Conservation (phyloP, 2,329 filamentous ascomycete species). For the Penicillium expansum region DNA sequence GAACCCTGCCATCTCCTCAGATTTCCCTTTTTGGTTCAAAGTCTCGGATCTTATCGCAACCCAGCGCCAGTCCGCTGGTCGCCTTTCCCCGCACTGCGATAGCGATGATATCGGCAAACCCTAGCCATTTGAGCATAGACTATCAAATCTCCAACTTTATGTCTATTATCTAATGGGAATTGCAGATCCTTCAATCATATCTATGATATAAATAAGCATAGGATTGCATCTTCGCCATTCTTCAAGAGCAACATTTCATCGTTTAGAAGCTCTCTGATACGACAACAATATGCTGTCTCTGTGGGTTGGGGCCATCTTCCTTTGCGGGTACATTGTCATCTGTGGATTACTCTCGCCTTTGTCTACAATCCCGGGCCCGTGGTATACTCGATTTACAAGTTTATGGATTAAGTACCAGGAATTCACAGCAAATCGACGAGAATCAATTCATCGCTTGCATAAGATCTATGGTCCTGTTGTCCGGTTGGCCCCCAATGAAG, state of each 20-base stretch:
- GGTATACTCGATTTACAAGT: slow-evolving; percentile 30
- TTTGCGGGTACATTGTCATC: slow-evolving; percentile 11
- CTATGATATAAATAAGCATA: slow-evolving; percentile 7
- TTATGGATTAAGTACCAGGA: slow-evolving; percentile 33
- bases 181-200: not conserved
- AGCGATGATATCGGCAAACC: slow-evolving; percentile 6
- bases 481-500: slow-evolving; percentile 31
- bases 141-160: not conserved
- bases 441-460: slow-evolving; percentile 31
- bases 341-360: slow-evolving; percentile 17
- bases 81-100: slow-evolving; percentile 16
- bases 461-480: slow-evolving; percentile 28
- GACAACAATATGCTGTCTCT: slow-evolving; percentile 16
- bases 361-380: slow-evolving; percentile 29
- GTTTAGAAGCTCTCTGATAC: not conserved
- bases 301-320: slow-evolving; percentile 11
- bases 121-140: not conserved
- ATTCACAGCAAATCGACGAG: slow-evolving; percentile 27
- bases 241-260: not conserved
- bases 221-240: too few species aligned
- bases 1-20: slow-evolving; percentile 12
- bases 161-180: slow-evolving; percentile 9
- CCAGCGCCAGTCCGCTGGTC: not conserved
- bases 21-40: slow-evolving; percentile 13
- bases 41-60: slow-evolving; percentile 8